Evolutionary conservation across 495 filamentous ascomycete species (phyloP).

Genomic region (Delitschia confertaspora): DNA sequence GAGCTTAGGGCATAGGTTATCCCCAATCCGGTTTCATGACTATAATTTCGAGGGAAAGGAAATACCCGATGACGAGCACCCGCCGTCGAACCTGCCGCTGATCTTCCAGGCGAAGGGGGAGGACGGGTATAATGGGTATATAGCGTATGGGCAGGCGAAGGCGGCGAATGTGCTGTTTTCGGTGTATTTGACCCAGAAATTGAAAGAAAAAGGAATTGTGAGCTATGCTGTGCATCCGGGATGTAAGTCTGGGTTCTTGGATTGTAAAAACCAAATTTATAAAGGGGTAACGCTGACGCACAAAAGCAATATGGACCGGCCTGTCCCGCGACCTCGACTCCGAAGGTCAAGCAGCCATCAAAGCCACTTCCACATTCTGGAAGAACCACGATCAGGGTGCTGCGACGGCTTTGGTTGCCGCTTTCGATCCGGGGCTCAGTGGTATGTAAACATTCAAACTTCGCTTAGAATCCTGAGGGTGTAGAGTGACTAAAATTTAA

Average conservation of each 20-base stretch:
- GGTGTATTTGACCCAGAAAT: constrained; percentile 6
- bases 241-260: constrained; percentile 12
- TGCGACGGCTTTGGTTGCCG: constrained; percentile 23
- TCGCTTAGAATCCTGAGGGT: not conserved
- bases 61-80: constrained; percentile 21
- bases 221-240: constrained; percentile 27
- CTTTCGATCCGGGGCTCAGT: constrained; percentile 24
- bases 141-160: constrained; percentile 25
- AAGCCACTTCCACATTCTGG: constrained; percentile 18
- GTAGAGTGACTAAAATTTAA: too few species aligned
- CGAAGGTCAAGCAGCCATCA: constrained; percentile 20
- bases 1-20: constrained; percentile 19
- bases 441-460: constrained; percentile 3
- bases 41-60: constrained; percentile 24
- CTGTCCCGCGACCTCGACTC: constrained; percentile 18
- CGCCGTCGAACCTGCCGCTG: not conserved
- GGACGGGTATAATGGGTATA: constrained; percentile 20
- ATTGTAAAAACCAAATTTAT: not conserved
- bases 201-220: constrained; percentile 18
- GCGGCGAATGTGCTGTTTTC: constrained; percentile 24
- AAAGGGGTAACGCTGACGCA: not conserved
- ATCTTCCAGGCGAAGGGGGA: constrained; percentile 3
- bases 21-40: constrained; percentile 24
- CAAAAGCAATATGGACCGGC: constrained; percentile 22
- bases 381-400: constrained; percentile 26